phyloP scores from a whole-genome alignment of 352 stramenopile species.

The Aphanomyces invadans region DNA sequence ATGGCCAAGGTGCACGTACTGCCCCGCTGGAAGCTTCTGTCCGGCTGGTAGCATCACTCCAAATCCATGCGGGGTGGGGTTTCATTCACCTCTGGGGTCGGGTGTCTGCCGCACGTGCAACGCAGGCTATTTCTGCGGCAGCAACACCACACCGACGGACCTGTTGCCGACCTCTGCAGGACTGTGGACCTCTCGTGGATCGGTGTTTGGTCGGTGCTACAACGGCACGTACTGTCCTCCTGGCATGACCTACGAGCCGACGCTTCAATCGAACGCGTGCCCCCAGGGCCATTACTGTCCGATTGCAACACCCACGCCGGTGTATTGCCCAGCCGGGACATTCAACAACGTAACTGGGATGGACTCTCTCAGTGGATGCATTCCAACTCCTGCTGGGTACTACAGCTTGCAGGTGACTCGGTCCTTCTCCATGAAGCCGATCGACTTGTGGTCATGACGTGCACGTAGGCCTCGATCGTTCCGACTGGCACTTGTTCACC shows the following conservation, averaged over 20 bases:
- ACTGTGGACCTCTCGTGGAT: conserved; percentile 48
- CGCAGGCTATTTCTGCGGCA: conserved; percentile 76
- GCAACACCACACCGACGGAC: conserved; percentile 46
- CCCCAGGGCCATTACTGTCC: conserved; percentile 78
- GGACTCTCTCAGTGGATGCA: conserved; percentile 64
- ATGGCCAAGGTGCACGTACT: conserved; percentile 62
- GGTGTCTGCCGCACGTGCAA: conserved; percentile 53
- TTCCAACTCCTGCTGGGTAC: conserved; percentile 55
- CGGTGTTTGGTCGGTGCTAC: conserved; percentile 72
- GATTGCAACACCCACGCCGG: conserved; percentile 44
- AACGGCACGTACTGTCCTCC: conserved; percentile 80
- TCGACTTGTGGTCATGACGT: too few relatives aligned
- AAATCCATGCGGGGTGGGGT: conserved; percentile 61
- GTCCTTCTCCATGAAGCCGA: too few relatives aligned
- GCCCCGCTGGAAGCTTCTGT: conserved; percentile 79
- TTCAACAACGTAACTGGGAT: conserved; percentile 79
- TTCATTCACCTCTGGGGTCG: conserved; percentile 42
- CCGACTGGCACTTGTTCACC: conserved; percentile 52
- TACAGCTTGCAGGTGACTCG: conserved; percentile 42
- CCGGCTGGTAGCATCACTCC: conserved; percentile 48
- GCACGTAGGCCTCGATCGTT: conserved; percentile 35
- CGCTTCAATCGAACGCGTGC: conserved; percentile 59
- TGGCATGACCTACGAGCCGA: conserved; percentile 61
- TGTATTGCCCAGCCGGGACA: conserved; percentile 76
- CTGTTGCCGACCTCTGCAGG: conserved; percentile 52